These are phyloP conservation scores for Pyracantha coccinea DNA, from an alignment of 331 rosid species.

Conservation along the genomic window DNA sequence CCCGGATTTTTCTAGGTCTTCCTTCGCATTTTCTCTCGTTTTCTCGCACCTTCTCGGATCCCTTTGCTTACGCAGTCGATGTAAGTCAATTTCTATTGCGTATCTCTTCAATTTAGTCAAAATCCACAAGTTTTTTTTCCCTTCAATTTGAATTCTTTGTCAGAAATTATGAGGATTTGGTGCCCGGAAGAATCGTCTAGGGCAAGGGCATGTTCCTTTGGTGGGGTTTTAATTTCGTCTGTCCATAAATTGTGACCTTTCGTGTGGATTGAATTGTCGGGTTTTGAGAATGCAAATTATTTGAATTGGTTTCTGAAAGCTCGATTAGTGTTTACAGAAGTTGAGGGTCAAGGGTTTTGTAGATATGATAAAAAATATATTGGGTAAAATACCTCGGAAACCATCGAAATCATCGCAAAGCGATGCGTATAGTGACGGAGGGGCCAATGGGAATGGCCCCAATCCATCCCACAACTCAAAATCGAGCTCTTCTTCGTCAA, in stretches of 20 bases:
- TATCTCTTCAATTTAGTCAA: slow-evolving; percentile 4
- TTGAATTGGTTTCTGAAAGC: slow-evolving; percentile 1
- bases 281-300: slow-evolving; percentile 14
- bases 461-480: slow-evolving; percentile 35
- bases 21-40: slow-evolving; percentile 5
- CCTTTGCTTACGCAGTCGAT: slow-evolving; percentile 10
- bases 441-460: slow-evolving; percentile 29
- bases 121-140: not conserved
- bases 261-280: not conserved
- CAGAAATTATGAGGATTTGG: not conserved
- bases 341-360: slow-evolving; percentile 16
- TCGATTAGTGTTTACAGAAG: slow-evolving; percentile 2
- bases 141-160: not conserved
- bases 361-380: slow-evolving; percentile 56
- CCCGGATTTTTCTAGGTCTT: slow-evolving; percentile 8
- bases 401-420: slow-evolving; percentile 38
- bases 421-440: slow-evolving; percentile 31
- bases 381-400: slow-evolving; percentile 50
- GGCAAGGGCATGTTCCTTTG: not conserved
- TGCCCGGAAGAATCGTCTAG: not conserved
- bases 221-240: not conserved
- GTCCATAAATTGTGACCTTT: not conserved
- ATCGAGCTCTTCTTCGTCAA: slow-evolving; percentile 30
- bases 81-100: slow-evolving; percentile 29
- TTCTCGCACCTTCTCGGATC: slow-evolving; percentile 11